phyloP scores from a whole-genome alignment of 2,329 filamentous ascomycete species.

The Alternaria hordeiaustralica region DNA sequence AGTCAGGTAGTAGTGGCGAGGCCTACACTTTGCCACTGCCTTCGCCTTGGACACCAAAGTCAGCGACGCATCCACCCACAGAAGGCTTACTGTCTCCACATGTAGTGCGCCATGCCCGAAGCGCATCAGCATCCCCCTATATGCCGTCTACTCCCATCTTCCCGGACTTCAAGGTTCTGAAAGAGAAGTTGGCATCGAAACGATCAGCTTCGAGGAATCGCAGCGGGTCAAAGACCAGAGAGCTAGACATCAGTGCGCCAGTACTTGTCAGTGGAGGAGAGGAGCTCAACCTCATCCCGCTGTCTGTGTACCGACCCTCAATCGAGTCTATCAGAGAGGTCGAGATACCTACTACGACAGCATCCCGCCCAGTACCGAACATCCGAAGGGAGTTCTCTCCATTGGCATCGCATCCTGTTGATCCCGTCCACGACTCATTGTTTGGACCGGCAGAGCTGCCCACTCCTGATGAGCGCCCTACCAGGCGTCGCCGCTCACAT shows the following conservation, averaged over 20 bases:
- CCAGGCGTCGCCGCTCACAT: constrained; percentile 32
- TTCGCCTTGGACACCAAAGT: constrained; percentile 32
- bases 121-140: constrained; percentile 39
- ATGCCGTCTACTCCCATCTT: constrained; percentile 37
- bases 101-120: constrained; percentile 35
- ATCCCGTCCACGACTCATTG: constrained; percentile 20
- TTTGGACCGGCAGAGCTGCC: constrained; percentile 21
- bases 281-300: constrained; percentile 34
- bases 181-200: constrained; percentile 40
- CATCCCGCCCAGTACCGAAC: constrained; percentile 18
- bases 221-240: constrained; percentile 29
- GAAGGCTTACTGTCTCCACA: constrained; percentile 31
- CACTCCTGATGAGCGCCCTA: constrained; percentile 6
- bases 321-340: constrained; percentile 21
- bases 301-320: constrained; percentile 42
- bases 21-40: constrained; percentile 26
- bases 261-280: constrained; percentile 42
- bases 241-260: constrained; percentile 43
- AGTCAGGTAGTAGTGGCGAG: constrained; percentile 22
- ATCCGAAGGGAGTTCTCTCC: constrained; percentile 37
- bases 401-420: constrained; percentile 42
- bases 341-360: constrained; percentile 6
- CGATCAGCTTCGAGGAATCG: constrained; percentile 32
- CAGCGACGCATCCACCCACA: constrained; percentile 37
- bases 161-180: constrained; percentile 40